phyloP scores from a whole-genome alignment of 1,139 yeast genomes.

The Saccharomycopsis hybrid region DNA sequence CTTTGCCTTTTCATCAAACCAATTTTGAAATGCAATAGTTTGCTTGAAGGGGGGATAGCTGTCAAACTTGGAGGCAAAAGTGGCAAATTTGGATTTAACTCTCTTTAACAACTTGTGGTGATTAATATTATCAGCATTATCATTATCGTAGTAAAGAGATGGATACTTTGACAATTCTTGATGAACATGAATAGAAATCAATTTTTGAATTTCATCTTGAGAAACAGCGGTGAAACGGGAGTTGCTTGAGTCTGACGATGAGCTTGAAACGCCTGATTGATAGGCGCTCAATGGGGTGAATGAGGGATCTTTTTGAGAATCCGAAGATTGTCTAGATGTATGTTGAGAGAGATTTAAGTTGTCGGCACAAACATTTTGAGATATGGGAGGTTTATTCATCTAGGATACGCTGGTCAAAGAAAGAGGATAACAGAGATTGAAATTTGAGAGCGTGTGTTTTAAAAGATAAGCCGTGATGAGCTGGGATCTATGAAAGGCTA shows the following conservation, averaged over 20 bases:
- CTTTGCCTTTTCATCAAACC: slow-evolving; percentile 5
- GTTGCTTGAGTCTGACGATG: neutral
- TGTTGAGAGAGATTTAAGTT: neutral
- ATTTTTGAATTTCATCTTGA: slow-evolving; percentile 14
- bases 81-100: neutral
- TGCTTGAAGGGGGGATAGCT: slow-evolving; percentile 2
- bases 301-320: neutral
- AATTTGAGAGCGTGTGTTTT: no score
- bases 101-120: slow-evolving; percentile 1
- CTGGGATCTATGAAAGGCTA: no score
- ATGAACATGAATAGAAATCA: slow-evolving; percentile 16
- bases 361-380: slow-evolving; percentile 6
- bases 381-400: slow-evolving; percentile 5
- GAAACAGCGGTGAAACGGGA: slow-evolving; percentile 11
- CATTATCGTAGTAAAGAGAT: slow-evolving; percentile 8
- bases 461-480: no score
- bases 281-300: neutral
- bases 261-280: neutral
- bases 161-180: slow-evolving; percentile 18
- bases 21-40: slow-evolving; percentile 3
- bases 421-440: no score
- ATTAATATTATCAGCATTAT: slow-evolving; percentile 1
- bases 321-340: neutral
- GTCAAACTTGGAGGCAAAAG: slow-evolving; percentile 1
- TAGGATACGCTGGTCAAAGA: neutral